Evolutionary conservation across 495 filamentous ascomycete species (phyloP), one percentile per base, ranked within the genome.

Genomic region (Letharia columbiana): DNA sequence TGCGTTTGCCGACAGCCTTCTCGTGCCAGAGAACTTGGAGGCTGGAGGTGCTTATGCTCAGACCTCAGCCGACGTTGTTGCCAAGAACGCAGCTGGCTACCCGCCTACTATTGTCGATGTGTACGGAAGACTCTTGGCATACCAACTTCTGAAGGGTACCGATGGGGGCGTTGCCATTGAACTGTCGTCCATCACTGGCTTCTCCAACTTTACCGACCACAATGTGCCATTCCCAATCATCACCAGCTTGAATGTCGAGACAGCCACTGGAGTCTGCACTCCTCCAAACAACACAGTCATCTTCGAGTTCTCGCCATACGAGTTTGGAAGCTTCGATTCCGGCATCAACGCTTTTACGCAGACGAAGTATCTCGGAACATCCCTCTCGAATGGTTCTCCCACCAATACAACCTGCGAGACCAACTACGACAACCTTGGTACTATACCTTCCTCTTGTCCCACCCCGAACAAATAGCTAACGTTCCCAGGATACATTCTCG

Each of bases 391-490:
- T 35, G 78, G 80, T n/a, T 60, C 60, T 0, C 71, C 72, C 20
- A 70, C 69, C 7, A 68, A 68, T 8, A 61, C 66, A 39, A 72
- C 66, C 4, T 84, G 82, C 67, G 72, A 75, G 8, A 71, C 61
- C 35, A 75, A 77, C 54, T 83, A 77, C 70, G 82, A 83, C 68
- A 81, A 82, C 49, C 77, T 80, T 2, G 82, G 78, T 37, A 37
- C 12, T 7, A 7, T 57, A 2, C 17, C 15, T 7, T 3, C 44
- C 18, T 20, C 18, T 20, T 9, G 13, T 37, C 17, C 12, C 3
- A 3, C 20, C 3, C 3, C 33, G 39, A 57, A 4, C 13, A 37
- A 23, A 17, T 1, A 37, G 54, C 54, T 57, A 37, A 57, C 6
- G 7, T 57, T 37, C 54, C 23, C 54, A 57, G 54, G 63, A 11